Evolutionary conservation across 257 asterid genomes (phyloP).

Genomic region (Rehmannia glutinosa): DNA sequence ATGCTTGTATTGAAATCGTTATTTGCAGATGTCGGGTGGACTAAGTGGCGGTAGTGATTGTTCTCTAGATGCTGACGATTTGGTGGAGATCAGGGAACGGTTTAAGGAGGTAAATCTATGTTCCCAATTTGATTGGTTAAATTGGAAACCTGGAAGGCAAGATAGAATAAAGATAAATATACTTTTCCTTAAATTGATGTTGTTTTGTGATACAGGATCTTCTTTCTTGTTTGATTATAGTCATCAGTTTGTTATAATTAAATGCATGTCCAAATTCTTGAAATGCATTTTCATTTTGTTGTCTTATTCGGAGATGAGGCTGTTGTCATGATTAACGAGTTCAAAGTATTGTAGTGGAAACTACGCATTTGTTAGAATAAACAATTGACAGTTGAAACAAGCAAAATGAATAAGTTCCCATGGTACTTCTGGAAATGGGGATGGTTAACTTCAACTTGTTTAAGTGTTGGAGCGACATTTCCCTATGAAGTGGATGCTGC

Average conservation of each 20-base stretch:
- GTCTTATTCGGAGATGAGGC: background rate
- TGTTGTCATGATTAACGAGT: background rate
- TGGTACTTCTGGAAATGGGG: background rate
- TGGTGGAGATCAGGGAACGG: conserved; percentile 59
- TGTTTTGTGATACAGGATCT: background rate
- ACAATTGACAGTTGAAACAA: background rate
- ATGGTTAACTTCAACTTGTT: background rate
- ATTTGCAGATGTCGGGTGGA: conserved; percentile 61
- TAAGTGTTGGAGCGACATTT: no score
- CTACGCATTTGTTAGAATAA: background rate
- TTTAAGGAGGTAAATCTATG: conserved; percentile 56
- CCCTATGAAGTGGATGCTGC: no score
- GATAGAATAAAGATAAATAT: background rate
- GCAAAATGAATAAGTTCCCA: background rate
- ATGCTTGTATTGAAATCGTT: background rate
- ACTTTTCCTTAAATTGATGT: background rate
- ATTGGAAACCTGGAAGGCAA: background rate
- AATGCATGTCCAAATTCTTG: conserved; percentile 15
- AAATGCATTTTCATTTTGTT: background rate
- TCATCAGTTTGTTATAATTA: background rate
- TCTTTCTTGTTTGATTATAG: background rate
- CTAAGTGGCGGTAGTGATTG: conserved; percentile 36
- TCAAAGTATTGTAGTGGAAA: background rate
- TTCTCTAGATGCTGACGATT: conserved; percentile 44
- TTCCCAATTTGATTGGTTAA: background rate